Evolutionary conservation across 805 yeast species (phyloP).

Genomic region (Priceomyces medius): DNA sequence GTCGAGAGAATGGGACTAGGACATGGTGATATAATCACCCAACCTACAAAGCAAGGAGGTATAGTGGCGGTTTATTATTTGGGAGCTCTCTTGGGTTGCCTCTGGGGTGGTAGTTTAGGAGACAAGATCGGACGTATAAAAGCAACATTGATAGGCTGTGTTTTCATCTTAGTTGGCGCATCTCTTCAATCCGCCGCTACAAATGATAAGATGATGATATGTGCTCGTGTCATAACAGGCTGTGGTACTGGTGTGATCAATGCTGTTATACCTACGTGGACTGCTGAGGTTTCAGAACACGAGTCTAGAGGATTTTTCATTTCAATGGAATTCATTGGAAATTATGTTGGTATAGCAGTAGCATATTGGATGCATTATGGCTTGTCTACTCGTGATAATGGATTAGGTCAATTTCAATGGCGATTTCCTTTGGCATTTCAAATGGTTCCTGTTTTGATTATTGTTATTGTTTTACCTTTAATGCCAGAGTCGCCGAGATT

Average conservation of each 20-base stretch:
- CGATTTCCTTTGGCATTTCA: slow-evolving; percentile 48
- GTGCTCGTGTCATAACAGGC: not conserved
- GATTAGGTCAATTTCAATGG: slow-evolving; percentile 39
- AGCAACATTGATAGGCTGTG: not conserved
- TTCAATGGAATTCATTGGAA: not conserved
- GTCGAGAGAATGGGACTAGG: slow-evolving; percentile 9
- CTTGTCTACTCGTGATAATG: slow-evolving; percentile 32
- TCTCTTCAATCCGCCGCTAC: not conserved
- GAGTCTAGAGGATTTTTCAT: not conserved
- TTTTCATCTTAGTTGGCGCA: not conserved
- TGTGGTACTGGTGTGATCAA: not conserved
- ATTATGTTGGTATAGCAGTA: not conserved
- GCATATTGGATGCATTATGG: slow-evolving; percentile 51
- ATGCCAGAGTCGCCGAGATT: slow-evolving; percentile 49
- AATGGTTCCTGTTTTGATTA: slow-evolving; percentile 44
- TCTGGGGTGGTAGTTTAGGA: slow-evolving; percentile 1
- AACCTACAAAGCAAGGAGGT: slow-evolving; percentile 13
- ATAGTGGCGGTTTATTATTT: slow-evolving; percentile 24
- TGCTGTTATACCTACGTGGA: not conserved
- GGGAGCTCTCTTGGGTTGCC: slow-evolving; percentile 8
- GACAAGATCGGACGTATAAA: not conserved
- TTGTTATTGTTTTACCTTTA: slow-evolving; percentile 37
- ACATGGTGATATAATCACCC: slow-evolving; percentile 10
- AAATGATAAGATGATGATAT: slow-evolving; percentile 1
- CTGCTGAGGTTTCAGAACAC: not conserved